Percentiles rank a stretch among this genome's conserved stretches.
Evolutionary conservation across 208 protist genomes (phyloP).

Genomic region (Acanthamoeba sp.): DNA sequence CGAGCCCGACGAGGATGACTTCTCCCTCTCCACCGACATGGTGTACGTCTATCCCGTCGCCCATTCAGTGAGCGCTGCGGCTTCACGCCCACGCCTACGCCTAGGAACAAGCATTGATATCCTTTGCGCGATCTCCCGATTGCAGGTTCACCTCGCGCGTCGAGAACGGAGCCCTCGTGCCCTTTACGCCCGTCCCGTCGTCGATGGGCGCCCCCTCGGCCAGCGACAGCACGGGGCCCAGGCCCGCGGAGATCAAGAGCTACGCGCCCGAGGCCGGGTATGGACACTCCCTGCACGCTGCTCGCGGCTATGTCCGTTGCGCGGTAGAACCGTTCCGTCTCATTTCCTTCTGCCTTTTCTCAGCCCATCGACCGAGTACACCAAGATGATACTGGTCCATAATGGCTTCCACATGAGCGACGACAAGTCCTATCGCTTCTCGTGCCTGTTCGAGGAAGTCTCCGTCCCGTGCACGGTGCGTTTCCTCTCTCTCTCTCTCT

Average conservation of each 20-base stretch:
- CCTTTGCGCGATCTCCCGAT: neutral
- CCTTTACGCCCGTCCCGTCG: constrained; percentile 51
- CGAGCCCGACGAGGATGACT: constrained; percentile 60
- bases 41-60: constrained; percentile 10
- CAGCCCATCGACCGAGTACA: constrained; percentile 57
- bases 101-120: neutral
- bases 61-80: neutral
- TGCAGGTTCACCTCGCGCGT: constrained; percentile 45
- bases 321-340: neutral
- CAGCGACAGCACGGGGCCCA: constrained; percentile 58
- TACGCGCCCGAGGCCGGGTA: constrained; percentile 60
- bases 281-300: neutral
- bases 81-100: neutral
- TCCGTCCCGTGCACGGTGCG: constrained; percentile 40
- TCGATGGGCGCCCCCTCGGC: neutral
- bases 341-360: neutral
- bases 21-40: constrained; percentile 8
- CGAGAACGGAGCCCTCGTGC: constrained; percentile 45
- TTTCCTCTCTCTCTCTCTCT: neutral
- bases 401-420: constrained; percentile 64
- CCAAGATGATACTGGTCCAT: constrained; percentile 69
- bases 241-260: constrained; percentile 63
- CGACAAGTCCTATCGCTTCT: constrained; percentile 74
- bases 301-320: neutral
- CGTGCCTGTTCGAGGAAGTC: constrained; percentile 72